Conservation (phyloP, 768 basidiomycete species). For the Saitozyma podzolica region DNA sequence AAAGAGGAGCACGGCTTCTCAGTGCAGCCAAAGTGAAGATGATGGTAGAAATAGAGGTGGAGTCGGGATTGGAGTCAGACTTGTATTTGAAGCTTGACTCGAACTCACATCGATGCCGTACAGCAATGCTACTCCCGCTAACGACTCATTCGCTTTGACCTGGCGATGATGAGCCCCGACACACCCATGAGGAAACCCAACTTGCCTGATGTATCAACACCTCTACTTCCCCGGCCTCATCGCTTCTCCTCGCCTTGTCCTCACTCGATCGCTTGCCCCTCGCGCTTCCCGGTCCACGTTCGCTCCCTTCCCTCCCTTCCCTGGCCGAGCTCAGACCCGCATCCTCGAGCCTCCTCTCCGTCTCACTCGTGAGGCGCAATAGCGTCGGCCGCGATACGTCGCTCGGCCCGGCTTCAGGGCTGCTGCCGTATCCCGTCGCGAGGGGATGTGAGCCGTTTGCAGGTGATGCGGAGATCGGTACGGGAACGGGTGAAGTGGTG, state of each 20-base stretch:
- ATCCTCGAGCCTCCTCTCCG: conserved; percentile 18
- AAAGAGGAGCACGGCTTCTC: background rate
- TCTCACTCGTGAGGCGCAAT: conserved; percentile 42
- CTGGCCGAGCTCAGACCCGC: conserved; percentile 14
- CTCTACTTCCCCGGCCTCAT: conserved; percentile 41
- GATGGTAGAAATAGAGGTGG: too few species aligned
- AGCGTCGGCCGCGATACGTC: conserved; percentile 35
- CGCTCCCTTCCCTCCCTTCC: conserved; percentile 36
- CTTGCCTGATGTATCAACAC: conserved; percentile 54
- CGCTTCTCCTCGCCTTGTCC: conserved; percentile 7
- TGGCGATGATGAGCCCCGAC: conserved; percentile 15
- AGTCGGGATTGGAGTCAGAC: background rate
- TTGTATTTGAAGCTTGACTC: background rate
- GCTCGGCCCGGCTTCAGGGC: background rate
- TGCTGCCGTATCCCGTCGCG: background rate
- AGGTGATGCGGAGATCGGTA: background rate
- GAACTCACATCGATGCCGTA: conserved; percentile 73
- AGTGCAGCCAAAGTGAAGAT: too few species aligned
- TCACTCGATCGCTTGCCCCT: conserved; percentile 32
- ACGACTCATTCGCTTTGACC: conserved; percentile 73
- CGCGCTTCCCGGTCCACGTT: conserved; percentile 26
- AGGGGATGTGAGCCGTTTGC: background rate
- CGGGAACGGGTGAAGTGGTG: background rate
- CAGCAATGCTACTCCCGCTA: conserved; percentile 82
- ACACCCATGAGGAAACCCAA: background rate